These are phyloP conservation scores for Alternaria arborescens DNA, from an alignment of 2,329 filamentous ascomycete genomes.

Conservation along the genomic window DNA sequence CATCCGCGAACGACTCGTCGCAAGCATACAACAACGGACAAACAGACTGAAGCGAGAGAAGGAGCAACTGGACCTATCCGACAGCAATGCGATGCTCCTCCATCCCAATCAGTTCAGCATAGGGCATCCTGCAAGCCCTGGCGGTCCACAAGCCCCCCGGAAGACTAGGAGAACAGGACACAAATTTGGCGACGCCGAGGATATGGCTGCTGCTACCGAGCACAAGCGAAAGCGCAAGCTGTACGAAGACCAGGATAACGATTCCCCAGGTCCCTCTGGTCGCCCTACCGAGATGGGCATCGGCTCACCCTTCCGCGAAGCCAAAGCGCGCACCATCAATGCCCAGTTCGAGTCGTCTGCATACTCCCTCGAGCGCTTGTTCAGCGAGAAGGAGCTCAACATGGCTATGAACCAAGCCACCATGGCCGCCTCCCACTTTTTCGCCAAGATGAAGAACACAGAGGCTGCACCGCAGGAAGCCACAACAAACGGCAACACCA, in stretches of 20 bases:
- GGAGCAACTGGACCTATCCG: conserved; percentile 71
- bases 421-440: conserved; percentile 65
- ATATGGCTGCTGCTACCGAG: conserved; percentile 60
- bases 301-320: conserved; percentile 61
- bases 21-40: conserved; percentile 65
- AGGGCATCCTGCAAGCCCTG: conserved; percentile 69
- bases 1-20: conserved; percentile 68
- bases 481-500: conserved; percentile 41
- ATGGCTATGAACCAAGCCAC: conserved; percentile 69
- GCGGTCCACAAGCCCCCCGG: conserved; percentile 66
- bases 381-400: conserved; percentile 72
- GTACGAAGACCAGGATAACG: conserved; percentile 64
- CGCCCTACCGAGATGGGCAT: conserved; percentile 58
- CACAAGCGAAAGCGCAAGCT: conserved; percentile 67
- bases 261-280: conserved; percentile 64
- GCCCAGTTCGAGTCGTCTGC: conserved; percentile 66
- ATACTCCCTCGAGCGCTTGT: conserved; percentile 70
- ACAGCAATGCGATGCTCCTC: conserved; percentile 70
- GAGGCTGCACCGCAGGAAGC: conserved; percentile 39
- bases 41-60: conserved; percentile 69
- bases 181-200: conserved; percentile 59
- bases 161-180: conserved; percentile 71
- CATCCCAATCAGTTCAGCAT: conserved; percentile 73
- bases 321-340: conserved; percentile 60
- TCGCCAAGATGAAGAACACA: conserved; percentile 61